Evolutionary conservation across 139 green algal species (phyloP), one percentile per base, ranked within the genome.

Genomic region (Tetratostichococcus sp.): DNA sequence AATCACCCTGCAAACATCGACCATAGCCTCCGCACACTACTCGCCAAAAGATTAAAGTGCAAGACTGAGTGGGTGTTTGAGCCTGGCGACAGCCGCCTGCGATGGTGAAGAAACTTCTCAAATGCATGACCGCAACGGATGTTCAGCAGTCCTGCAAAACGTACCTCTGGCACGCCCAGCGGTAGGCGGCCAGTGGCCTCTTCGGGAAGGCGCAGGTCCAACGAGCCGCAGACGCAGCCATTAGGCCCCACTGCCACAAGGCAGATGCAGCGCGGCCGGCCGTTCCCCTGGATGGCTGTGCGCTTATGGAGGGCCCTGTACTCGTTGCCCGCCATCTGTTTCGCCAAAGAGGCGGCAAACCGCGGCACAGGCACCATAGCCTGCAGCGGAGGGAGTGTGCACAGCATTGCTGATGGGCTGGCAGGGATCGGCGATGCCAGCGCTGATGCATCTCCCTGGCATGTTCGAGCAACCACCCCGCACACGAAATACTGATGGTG

Each of bases 61-160:
- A n/a, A n/a, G n/a, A n/a, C n/a, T n/a, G n/a, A n/a, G n/a, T n/a
- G n/a, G n/a, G n/a, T n/a, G n/a, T n/a, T n/a, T n/a, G n/a, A n/a
- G n/a, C n/a, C n/a, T n/a, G n/a, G n/a, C 68, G 31, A 6, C 25
- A 25, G 71, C 71, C 39, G 43, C 68, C 71, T 1, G 57, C 71
- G 28, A 69, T 57, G 50, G 68, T 75, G 71, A 75, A 69, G 50
- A 75, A 69, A 30, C 39, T 50, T 8, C 39, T 8, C 17, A 62
- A n/a, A 62, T 62, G 50, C 50, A 26, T 2, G 50, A 17, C 26
- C 50, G 6, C 39, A 50, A 50, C 6, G 39, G 6, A 50, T 6
- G 39, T 50, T 50, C 11, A 6, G 6, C 8, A 50, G 39, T 50
- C 39, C 6, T 50, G 39, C 39, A 50, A 26, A 25, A 62, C 50